These are phyloP conservation scores for Salvia miltiorrhiza DNA, from an alignment of 257 asterid species.

Conservation along the genomic window DNA sequence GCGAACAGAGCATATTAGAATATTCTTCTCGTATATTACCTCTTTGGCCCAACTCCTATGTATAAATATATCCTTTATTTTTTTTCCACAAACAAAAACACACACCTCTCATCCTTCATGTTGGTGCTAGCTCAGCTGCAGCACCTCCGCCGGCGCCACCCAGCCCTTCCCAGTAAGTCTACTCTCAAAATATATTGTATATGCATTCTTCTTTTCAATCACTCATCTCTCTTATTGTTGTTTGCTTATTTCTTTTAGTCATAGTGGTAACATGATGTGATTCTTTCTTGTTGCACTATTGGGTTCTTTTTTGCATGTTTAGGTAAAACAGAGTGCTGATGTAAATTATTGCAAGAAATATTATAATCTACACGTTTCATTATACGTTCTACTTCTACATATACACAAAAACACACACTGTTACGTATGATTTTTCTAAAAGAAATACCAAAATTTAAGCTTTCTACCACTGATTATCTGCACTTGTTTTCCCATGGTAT, in stretches of 20 bases:
- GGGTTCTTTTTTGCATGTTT: no score
- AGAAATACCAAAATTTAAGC: no score
- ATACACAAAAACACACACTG: no score
- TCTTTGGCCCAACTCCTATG: conserved; percentile 8
- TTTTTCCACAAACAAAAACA: not conserved
- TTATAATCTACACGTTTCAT: no score
- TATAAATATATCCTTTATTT: conserved; percentile 6
- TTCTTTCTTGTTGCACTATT: no score
- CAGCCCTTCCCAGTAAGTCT: not conserved
- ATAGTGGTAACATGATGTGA: no score
- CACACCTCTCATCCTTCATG: not conserved
- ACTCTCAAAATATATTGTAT: not conserved
- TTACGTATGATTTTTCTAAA: no score
- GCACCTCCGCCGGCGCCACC: conserved; percentile 17
- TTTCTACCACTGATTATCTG: no score
- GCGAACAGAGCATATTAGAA: conserved; percentile 40
- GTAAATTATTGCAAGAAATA: no score
- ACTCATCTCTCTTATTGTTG: not conserved
- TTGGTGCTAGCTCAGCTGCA: conserved; percentile 20
- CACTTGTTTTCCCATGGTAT: no score
- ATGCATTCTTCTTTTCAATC: not conserved
- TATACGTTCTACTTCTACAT: no score
- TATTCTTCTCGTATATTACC: conserved; percentile 58
- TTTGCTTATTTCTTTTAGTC: not conserved
- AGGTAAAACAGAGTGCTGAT: no score